Evolutionary conservation across 768 basidiomycete species (phyloP), one percentile per base, ranked within the genome.

Genomic region (Boletus barrowsii): DNA sequence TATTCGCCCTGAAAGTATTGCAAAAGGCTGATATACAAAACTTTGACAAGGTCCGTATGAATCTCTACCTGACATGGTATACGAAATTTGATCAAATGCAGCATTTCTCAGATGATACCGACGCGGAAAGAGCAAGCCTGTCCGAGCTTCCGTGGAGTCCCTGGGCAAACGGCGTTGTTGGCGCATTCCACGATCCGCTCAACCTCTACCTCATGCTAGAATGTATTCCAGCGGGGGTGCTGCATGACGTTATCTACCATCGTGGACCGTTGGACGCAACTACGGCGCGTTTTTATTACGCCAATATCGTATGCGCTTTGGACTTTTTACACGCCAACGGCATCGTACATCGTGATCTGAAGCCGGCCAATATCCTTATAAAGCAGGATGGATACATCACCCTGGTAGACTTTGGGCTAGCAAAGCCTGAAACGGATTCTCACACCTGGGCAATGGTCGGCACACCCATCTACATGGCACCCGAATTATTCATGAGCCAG

Each of bases 341-440:
- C n/a, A 68, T 83, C 46, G 72, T 76, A 8, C 82, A 84, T 53
- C 74, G 81, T 18, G 82, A 85, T 60, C 51, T 86, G 18, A 84
- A 84, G 60, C 82, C 83, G 2, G 77, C 76, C 18, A 84, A 84
- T 47, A 75, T 86, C 45, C 73, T 85, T 47, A 50, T 86, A 53
- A 81, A 79, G 41, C 59, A 72, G 3, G 80, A 82, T 61, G 83
- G 83, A 24, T 85, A 85, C 59, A 70, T 84, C 26, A 64, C 69
- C 52, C 55, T 86, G 1, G 74, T 74, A 10, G 83, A 85, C 60
- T 81, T 86, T 57, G 82, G 82, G 4, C 54, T 68, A 22, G 71
- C 78, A 1, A 57, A 64, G 33, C 37, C 42, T 3, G 59, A 68
- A 17, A 53, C 51, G 4, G 33, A 55, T 6, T 55, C 68, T 0